Percentiles rank a stretch among this genome's conserved stretches.
Conservation (phyloP, 192 early-diverging fungal species). For the Rhizoclosmatium sp. region DNA sequence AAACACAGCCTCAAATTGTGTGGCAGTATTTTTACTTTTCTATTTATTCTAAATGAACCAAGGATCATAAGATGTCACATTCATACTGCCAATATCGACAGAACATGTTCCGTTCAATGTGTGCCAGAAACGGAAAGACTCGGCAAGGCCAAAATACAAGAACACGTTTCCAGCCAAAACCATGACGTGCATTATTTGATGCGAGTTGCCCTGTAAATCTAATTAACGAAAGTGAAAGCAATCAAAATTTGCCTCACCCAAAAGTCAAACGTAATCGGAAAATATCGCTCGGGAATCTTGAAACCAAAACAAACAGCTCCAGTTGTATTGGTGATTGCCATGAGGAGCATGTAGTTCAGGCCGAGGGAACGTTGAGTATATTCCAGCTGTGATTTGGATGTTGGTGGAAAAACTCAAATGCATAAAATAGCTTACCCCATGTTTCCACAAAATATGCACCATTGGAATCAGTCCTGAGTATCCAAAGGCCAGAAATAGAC, state of each 20-base stretch:
- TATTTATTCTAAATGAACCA: too few species aligned
- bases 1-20: too few species aligned
- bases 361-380: slow-evolving; percentile 64
- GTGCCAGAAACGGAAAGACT: slow-evolving; percentile 35
- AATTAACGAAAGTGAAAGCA: background rate
- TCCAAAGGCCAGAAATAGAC: slow-evolving; percentile 78
- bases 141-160: slow-evolving; percentile 72
- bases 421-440: slow-evolving; percentile 67
- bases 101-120: slow-evolving; percentile 4
- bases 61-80: too few species aligned
- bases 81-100: background rate
- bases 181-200: slow-evolving; percentile 84
- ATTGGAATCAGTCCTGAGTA: slow-evolving; percentile 73
- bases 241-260: slow-evolving; percentile 55
- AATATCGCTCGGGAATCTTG: slow-evolving; percentile 76
- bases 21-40: too few species aligned
- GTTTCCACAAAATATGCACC: slow-evolving; percentile 63
- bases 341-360: slow-evolving; percentile 65
- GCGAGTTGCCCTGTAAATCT: slow-evolving; percentile 61
- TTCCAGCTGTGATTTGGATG: slow-evolving; percentile 20
- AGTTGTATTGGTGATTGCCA: slow-evolving; percentile 72
- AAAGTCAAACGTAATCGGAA: slow-evolving; percentile 77
- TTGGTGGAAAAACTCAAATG: too few species aligned
- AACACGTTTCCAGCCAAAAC: slow-evolving; percentile 69
- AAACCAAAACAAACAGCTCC: slow-evolving; percentile 79